These are phyloP conservation scores for Pseudozyma hubeiensis DNA, from an alignment of 1,284 basidiomycete genomes.

Conservation along the genomic window DNA sequence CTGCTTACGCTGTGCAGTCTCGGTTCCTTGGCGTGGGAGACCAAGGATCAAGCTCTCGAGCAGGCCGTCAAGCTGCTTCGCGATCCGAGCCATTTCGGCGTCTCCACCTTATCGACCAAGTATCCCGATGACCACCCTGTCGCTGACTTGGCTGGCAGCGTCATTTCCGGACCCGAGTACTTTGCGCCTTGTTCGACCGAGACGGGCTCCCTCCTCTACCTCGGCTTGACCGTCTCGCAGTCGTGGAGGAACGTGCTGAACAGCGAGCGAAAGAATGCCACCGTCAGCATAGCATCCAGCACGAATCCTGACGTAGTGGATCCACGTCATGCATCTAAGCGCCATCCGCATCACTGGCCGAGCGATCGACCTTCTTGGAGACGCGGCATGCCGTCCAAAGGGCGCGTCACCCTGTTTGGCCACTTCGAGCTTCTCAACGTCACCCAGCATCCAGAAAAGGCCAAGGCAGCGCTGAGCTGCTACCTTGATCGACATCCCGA, in stretches of 20 bases:
- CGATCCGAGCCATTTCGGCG: conserved; percentile 47
- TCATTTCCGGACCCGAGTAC: conserved; percentile 61
- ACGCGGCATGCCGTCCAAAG: conserved; percentile 65
- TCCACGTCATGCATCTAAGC: conserved; percentile 41
- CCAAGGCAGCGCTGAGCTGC: conserved; percentile 36
- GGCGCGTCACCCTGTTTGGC: conserved; percentile 61
- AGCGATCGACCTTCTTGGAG: conserved; percentile 59
- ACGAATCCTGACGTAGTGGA: conserved; percentile 53
- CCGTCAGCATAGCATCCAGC: conserved; percentile 54
- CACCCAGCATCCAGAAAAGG: conserved; percentile 17
- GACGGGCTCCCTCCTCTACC: conserved; percentile 60
- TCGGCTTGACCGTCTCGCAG: conserved; percentile 65
- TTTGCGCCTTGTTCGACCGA: conserved; percentile 60
- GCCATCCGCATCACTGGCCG: conserved; percentile 42
- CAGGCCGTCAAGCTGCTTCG: conserved; percentile 45
- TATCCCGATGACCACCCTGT: conserved; percentile 43
- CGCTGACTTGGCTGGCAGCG: conserved; percentile 35
- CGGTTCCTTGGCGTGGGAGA: conserved; percentile 23
- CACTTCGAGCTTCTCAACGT: conserved; percentile 46
- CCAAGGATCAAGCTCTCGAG: conserved; percentile 21
- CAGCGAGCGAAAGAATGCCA: conserved; percentile 46
- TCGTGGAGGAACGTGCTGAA: conserved; percentile 61
- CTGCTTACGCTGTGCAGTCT: conserved; percentile 6
- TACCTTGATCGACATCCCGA: conserved; percentile 58
- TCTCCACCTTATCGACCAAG: conserved; percentile 52